Base-by-base conservation (phyloP, 2,329 filamentous ascomycete species). In the Domatiomyces catenatus region DNA sequence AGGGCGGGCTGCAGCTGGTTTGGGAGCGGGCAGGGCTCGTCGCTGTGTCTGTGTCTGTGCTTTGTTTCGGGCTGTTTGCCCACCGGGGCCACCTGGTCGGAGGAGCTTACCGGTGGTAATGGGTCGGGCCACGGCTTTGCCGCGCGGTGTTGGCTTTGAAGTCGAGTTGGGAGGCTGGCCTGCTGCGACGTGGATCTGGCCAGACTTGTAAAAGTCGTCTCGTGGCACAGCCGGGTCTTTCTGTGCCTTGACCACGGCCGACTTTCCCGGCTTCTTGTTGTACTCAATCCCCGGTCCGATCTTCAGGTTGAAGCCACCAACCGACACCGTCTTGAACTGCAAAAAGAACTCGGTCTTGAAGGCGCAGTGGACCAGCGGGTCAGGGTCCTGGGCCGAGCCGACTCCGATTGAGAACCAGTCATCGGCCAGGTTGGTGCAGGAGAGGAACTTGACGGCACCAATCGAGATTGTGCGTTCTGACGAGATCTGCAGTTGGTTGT, bases 281-380 rank as follows among this genome's bases (percentile, higher is more conserved):
- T 94, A 98, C 64, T 94, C 86, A 59, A 98, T 89, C 4, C 70
- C 75, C 24, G 92, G 83, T n/a, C 73, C 79, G 55, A 96, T 83
- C 67, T 85, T 87, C 46, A 98, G 69, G 63, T 81, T 87, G 63
- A 94, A 77, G 8, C 85, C 81, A 7, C 84, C 86, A 2, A 84
- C 81, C 67, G 93, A 84, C 48, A 81, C 80, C 48, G 79, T 81
- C 63, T 83, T 80, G 70, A 98, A 81, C 56, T 95, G 89, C 0
- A 90, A 93, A 63, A 96, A 94, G 67, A 98, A 82, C 63, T 98
- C 92, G 0, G 92, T 98, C 73, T 98, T 98, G 67, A 98, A 81
- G 18, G 95, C 72, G 63, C 92, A 98, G 69, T 83, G 94, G 61
- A 98, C 68, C 19, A 98, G 74, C n/a, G 92, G 88, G 66, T 98